A percentile compares a stretch with the other conserved stretches of the same genome.
phyloP scores from a whole-genome alignment of 768 basidiomycete genomes.

The Kondoa malvinella region DNA sequence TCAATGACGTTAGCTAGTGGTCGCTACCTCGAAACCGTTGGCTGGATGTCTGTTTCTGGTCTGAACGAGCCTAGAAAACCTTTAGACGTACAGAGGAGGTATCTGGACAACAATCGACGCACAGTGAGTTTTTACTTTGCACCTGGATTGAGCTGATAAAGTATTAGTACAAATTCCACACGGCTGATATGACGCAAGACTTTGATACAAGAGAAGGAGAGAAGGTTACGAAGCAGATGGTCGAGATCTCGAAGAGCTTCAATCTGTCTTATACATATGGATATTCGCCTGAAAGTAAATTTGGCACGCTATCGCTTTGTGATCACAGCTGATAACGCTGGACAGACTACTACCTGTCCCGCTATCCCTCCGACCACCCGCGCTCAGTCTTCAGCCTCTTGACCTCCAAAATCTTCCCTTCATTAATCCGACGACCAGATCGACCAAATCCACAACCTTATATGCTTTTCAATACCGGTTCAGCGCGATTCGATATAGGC shows the following conservation, averaged over 20 bases:
- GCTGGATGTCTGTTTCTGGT: conserved; percentile 42
- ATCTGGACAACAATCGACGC: conserved; percentile 62
- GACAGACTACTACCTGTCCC: conserved; percentile 42
- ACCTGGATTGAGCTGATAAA: neutral
- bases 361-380: conserved; percentile 33
- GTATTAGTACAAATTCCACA: conserved; percentile 44
- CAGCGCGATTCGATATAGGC: conserved; percentile 33
- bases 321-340: neutral
- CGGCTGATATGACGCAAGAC: conserved; percentile 36
- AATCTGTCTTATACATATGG: conserved; percentile 52
- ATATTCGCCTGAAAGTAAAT: conserved; percentile 43
- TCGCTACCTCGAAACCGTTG: conserved; percentile 82
- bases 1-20: conserved; percentile 68
- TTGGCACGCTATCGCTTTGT: neutral
- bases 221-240: conserved; percentile 43
- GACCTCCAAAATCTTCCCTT: conserved; percentile 38
- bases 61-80: conserved; percentile 7
- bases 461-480: conserved; percentile 30
- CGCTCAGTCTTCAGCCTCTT: conserved; percentile 29
- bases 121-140: conserved; percentile 36
- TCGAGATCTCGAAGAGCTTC: conserved; percentile 42
- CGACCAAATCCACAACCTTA: conserved; percentile 21
- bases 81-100: conserved; percentile 38
- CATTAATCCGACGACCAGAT: conserved; percentile 40
- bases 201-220: conserved; percentile 50